Conservation (phyloP, 495 filamentous ascomycete genomes). For the Hypoxylon lienhwacheense region DNA sequence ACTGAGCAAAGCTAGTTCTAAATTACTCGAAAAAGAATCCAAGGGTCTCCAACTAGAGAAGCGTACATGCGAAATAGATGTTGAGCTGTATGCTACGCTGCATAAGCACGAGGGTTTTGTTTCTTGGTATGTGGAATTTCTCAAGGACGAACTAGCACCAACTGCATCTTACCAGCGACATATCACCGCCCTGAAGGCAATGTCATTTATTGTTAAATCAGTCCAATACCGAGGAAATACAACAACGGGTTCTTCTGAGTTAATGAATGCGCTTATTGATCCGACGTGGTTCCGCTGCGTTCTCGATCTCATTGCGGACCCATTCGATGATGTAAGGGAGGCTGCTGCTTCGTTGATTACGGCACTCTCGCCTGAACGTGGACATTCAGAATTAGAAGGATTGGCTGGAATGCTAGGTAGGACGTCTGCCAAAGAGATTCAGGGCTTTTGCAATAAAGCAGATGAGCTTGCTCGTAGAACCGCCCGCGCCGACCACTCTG, state of each 20-base stretch:
- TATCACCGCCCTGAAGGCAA: constrained; percentile 71
- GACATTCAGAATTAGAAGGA: constrained; percentile 22
- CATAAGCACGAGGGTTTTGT: constrained; percentile 62
- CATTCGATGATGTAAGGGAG: constrained; percentile 88
- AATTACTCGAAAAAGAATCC: neutral
- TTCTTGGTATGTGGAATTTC: constrained; percentile 67
- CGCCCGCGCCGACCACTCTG: constrained; percentile 82
- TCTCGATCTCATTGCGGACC: constrained; percentile 77
- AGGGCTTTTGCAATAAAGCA: constrained; percentile 54
- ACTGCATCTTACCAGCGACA: constrained; percentile 85
- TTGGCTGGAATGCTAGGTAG: constrained; percentile 10
- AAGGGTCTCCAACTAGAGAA: constrained; percentile 24
- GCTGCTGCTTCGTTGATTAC: constrained; percentile 62
- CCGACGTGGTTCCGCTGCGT: constrained; percentile 65
- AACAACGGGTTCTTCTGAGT: constrained; percentile 11
- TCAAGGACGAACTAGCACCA: constrained; percentile 71
- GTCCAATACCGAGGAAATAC: constrained; percentile 17
- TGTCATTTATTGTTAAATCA: constrained; percentile 59
- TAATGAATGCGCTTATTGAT: constrained; percentile 35
- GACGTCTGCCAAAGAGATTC: constrained; percentile 35
- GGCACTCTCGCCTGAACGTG: constrained; percentile 37
- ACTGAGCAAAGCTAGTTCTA: neutral
- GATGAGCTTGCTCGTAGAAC: constrained; percentile 60
- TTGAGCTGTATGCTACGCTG: constrained; percentile 15
- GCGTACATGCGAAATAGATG: neutral